Conservation (phyloP, 345 rosid species). For the Noccaea bulbosa region DNA sequence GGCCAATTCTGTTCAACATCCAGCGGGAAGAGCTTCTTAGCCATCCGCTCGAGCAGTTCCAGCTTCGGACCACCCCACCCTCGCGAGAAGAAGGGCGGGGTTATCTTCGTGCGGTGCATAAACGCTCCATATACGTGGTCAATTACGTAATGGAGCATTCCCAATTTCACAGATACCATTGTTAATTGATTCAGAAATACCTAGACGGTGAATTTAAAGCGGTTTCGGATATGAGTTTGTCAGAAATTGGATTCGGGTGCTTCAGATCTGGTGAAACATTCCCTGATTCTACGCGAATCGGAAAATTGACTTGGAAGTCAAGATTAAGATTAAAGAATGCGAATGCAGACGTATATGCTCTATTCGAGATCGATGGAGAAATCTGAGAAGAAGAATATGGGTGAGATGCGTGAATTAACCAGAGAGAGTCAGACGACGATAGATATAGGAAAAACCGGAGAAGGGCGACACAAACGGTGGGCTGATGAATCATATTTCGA, state of each 20-base stretch:
- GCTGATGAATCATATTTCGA: not conserved
- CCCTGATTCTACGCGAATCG: not conserved
- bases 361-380: conserved; percentile 14
- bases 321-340: not conserved
- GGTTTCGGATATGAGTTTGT: not conserved
- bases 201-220: not conserved
- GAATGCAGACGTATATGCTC: conserved; percentile 10
- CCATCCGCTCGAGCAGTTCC: conserved; percentile 79
- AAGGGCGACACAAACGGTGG: conserved; percentile 29
- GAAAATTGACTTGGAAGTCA: conserved; percentile 22
- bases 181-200: conserved; percentile 9
- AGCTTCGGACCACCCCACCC: conserved; percentile 98
- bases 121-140: conserved; percentile 95
- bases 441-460: conserved; percentile 9
- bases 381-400: conserved; percentile 15
- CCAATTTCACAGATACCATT: conserved; percentile 85
- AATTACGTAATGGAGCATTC: conserved; percentile 86
- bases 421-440: not conserved
- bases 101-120: conserved; percentile 80
- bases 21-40: conserved; percentile 69
- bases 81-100: conserved; percentile 84
- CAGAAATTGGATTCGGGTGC: not conserved
- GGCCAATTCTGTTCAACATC: conserved; percentile 72
- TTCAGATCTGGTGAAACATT: conserved; percentile 34
- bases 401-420: conserved; percentile 8